Evolutionary conservation across 225 moss, liverwort and hornwort genomes (phyloP), one percentile per base, ranked within the genome.

Genomic region (Sphagnum tenellum): DNA sequence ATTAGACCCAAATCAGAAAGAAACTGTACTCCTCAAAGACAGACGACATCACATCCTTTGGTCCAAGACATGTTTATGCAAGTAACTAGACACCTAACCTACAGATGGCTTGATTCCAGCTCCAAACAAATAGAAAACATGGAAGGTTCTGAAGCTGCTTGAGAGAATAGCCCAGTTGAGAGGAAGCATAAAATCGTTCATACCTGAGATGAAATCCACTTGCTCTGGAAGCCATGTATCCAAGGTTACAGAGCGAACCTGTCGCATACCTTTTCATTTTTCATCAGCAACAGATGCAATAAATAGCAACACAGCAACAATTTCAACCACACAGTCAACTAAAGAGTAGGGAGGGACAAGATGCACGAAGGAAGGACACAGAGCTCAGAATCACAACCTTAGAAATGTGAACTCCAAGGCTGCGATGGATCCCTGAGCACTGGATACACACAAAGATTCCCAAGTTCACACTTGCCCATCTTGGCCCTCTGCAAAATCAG

Each of bases 221-320:
- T 98, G 98, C 73, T 98, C 98, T 4, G 98, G 98, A 49, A 98
- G 89, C 98, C 98, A 98, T 70, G 93, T 98, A 67, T 98, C 98
- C 81, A 98, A 78, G 45, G 98, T 98, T 45, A 90, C 98, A 67
- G 98, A 98, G 64, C 98, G 93, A 59, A 98, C 98, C 91, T 91
- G 81, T 10, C 55, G 12, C 9, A 6, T 29, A 29, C 29, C 29
- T 29, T 29, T 29, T 44, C 44, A 0, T 4, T 45, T 4, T 5
- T 29, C 29, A 63, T 5, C 63, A 47, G 11, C 45, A 5, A 63
- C 11, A 44, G 1, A 63, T 7, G 5, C 44, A 63, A 6, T 63
- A 4, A 63, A 45, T 45, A 45, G 45, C 60, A 9, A 9, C 9
- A 56, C 55, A 56, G 9, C 55, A 29, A 29, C 29, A 29, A 29